Evolutionary conservation across 345 rosid genomes (phyloP).

Genomic region (Eucalyptus erythrocorys): DNA sequence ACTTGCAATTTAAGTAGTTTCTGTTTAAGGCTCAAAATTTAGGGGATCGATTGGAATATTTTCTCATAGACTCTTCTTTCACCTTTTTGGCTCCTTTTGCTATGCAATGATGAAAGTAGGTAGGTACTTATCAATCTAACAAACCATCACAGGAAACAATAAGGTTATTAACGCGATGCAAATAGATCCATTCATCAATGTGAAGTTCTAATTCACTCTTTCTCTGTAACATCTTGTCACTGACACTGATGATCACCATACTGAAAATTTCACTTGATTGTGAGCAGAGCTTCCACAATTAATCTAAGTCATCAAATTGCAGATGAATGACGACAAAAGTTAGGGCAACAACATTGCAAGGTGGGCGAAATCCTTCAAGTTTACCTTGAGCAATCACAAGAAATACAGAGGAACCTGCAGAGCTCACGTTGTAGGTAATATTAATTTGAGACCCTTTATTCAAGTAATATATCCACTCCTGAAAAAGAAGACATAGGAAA

Average conservation of each 20-base stretch:
- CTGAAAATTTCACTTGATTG: background rate
- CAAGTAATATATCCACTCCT: constrained; percentile 75
- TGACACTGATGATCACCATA: background rate
- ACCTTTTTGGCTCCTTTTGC: background rate
- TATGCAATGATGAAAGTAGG: background rate
- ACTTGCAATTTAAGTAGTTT: background rate
- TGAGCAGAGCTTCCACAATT: background rate
- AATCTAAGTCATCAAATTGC: background rate
- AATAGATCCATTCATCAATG: background rate
- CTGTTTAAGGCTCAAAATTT: background rate
- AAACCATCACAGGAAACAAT: background rate
- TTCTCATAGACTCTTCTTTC: background rate
- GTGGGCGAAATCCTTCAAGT: background rate
- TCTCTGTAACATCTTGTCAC: background rate
- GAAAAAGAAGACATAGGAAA: background rate
- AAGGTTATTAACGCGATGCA: background rate
- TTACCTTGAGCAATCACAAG: constrained; percentile 89
- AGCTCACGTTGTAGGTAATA: constrained; percentile 52
- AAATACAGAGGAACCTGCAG: constrained; percentile 43
- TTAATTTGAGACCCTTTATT: constrained; percentile 71
- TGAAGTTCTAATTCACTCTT: background rate
- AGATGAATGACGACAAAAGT: background rate
- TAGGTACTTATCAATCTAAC: background rate
- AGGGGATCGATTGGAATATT: background rate
- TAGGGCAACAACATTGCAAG: background rate